Evolutionary conservation across 148 eudicot genomes (phyloP), one percentile per base, ranked within the genome.

Genomic region (Polygonum maritimum): DNA sequence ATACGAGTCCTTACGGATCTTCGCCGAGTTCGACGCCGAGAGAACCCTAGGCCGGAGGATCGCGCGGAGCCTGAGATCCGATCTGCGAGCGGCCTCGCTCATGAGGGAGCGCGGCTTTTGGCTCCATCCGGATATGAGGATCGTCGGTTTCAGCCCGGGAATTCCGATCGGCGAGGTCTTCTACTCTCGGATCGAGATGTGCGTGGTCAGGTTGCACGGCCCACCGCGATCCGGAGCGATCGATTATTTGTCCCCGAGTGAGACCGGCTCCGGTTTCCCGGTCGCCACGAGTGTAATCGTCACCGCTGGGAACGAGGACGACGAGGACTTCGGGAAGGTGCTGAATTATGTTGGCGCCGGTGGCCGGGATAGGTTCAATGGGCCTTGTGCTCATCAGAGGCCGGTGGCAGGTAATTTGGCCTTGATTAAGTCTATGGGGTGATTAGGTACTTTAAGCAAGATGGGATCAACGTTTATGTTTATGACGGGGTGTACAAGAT

Each of bases 401-500:
- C 75, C 91, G 51, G 97, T 88, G 78, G 83, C 86, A 63, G 98
- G 98, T 65, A 94, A 94, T 78, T 82, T 90, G 10, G 95, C 87
- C 5, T n/a, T 94, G 78, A 91, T 90, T 54, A 84, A 93, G 75
- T 88, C 97, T 82, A 90, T 87, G 98, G 98, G 78, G 98, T 94
- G 14, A 84, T 94, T 81, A 86, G 98, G 1, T 97, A 95, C 11
- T 47, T 90, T 63, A 86, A 80, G 31, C 87, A 87, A 72, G 83
- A 80, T 15, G 95, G 97, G 47, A 90, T 88, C 12, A 94, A 92
- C 70, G 84, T 94, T 78, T 94, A 90, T 84, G 95, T 94, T 76
- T 94, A 94, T 82, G 98, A 94, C 88, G 98, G 97, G 22, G 83
- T 94, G 52, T 94, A 94, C 83, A 91, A 60, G 69, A 76, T 94